A percentile compares a stretch with the other conserved stretches of the same genome.
Conservation (phyloP, 108 stramenopile species). For the Pseudonitzschia pungens region DNA sequence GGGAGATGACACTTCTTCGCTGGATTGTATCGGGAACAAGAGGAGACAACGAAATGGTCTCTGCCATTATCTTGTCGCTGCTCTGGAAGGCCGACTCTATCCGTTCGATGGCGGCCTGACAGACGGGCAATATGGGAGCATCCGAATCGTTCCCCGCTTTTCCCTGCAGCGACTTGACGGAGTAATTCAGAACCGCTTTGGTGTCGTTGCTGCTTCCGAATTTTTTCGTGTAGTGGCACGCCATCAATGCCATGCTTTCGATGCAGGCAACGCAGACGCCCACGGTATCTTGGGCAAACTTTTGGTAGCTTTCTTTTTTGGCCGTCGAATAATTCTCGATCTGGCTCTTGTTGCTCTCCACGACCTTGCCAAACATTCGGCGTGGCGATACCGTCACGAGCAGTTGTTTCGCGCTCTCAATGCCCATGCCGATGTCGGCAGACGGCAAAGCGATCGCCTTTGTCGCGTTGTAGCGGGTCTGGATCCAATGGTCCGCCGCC, state of each 20-base stretch:
- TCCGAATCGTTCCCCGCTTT: conserved; percentile 26
- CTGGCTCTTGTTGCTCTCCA: conserved; percentile 36
- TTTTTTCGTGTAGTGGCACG: conserved; percentile 39
- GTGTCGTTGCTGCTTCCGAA: conserved; percentile 40
- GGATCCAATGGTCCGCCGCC: conserved; percentile 55
- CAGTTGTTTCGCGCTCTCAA: conserved; percentile 26
- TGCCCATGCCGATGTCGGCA: conserved; percentile 15
- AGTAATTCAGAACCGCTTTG: conserved; percentile 27
- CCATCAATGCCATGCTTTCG: conserved; percentile 54
- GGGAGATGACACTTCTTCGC: conserved; percentile 23
- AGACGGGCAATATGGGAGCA: conserved; percentile 32
- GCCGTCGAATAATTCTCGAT: conserved; percentile 33
- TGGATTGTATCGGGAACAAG: conserved; percentile 22
- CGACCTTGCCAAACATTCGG: conserved; percentile 34
- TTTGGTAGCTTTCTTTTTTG: conserved; percentile 45
- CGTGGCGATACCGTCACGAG: conserved; percentile 36
- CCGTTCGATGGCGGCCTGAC: conserved; percentile 41
- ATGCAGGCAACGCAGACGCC: conserved; percentile 55
- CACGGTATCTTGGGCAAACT: conserved; percentile 40
- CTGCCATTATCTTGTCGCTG: background rate
- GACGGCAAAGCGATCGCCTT: conserved; percentile 3
- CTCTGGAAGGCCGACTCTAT: conserved; percentile 37
- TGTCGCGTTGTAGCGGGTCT: conserved; percentile 21
- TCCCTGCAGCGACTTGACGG: conserved; percentile 42
- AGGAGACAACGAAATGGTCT: conserved; percentile 23